Percentiles rank a stretch among this genome's conserved stretches.
These are phyloP conservation scores for Rutstroemia sp. DNA, from an alignment of 2,329 filamentous ascomycete species.

Conservation along the genomic window DNA sequence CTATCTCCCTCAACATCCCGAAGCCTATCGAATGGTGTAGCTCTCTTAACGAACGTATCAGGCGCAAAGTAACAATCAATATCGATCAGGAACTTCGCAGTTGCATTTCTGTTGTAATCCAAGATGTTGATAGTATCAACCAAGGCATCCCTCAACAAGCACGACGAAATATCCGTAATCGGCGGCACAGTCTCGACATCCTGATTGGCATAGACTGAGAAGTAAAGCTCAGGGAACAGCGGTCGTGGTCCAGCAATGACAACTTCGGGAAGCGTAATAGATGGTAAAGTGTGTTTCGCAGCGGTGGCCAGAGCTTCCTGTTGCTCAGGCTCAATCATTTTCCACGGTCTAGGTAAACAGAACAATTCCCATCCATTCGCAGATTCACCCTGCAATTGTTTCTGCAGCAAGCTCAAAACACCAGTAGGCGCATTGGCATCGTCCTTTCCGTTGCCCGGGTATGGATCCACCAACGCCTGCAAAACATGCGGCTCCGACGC, in stretches of 20 bases:
- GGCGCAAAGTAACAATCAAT: constrained; percentile 91
- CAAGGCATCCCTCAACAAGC: constrained; percentile 76
- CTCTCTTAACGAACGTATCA: constrained; percentile 86
- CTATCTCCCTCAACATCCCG: constrained; percentile 56
- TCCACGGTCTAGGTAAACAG: constrained; percentile 61
- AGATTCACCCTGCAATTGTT: constrained; percentile 74
- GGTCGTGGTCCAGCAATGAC: constrained; percentile 67
- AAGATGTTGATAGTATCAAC: constrained; percentile 91
- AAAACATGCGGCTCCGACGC: constrained; percentile 80
- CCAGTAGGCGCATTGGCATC: constrained; percentile 60
- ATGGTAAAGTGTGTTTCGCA: constrained; percentile 70
- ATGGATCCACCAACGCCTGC: constrained; percentile 81
- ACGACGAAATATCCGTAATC: constrained; percentile 67
- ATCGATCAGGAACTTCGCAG: constrained; percentile 85
- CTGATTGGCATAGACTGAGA: constrained; percentile 84
- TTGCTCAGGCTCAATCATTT: constrained; percentile 55
- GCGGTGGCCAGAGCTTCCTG: constrained; percentile 50
- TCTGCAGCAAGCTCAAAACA: constrained; percentile 74
- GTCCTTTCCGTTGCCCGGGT: constrained; percentile 55
- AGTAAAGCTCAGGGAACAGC: constrained; percentile 86
- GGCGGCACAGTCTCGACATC: constrained; percentile 84
- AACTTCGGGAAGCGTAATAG: constrained; percentile 66
- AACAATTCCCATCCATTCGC: constrained; percentile 66
- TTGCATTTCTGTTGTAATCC: constrained; percentile 82
- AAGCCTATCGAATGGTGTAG: constrained; percentile 85